Evolutionary conservation across 805 yeast genomes (phyloP).

Genomic region (Spathaspora boniae): DNA sequence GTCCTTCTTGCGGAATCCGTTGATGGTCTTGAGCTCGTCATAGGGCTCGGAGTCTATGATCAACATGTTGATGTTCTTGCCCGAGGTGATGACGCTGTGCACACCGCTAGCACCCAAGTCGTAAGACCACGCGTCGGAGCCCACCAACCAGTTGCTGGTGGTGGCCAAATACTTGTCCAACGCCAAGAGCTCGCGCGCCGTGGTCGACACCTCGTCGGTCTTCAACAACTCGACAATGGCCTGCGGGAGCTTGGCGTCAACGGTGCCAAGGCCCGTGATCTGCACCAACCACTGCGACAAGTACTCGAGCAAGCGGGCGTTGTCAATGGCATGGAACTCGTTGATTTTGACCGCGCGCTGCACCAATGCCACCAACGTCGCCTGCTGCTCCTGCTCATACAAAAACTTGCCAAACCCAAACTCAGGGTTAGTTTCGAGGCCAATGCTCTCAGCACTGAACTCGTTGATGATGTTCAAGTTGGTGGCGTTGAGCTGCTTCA

Average conservation of each 20-base stretch:
- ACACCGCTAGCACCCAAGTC: conserved; percentile 91
- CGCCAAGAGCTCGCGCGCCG: conserved; percentile 45
- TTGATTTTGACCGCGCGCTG: conserved; percentile 44
- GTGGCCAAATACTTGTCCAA: conserved; percentile 44
- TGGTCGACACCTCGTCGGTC: conserved; percentile 33
- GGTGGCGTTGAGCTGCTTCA: conserved; percentile 60
- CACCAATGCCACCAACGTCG: conserved; percentile 43
- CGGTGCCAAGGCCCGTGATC: conserved; percentile 33
- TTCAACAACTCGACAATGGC: conserved; percentile 37
- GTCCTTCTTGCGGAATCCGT: conserved; percentile 74
- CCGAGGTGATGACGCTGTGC: conserved; percentile 75
- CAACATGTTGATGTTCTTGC: conserved; percentile 76
- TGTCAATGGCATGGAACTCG: conserved; percentile 40
- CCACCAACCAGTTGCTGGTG: conserved; percentile 75
- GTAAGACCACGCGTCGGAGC: conserved; percentile 94
- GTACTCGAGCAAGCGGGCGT: conserved; percentile 48
- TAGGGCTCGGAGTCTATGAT: conserved; percentile 84
- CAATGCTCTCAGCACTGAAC: conserved; percentile 42
- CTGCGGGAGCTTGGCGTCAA: conserved; percentile 18
- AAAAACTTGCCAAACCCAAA: conserved; percentile 80
- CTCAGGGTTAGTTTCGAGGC: conserved; percentile 63
- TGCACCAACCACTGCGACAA: conserved; percentile 70
- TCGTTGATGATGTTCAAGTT: conserved; percentile 62
- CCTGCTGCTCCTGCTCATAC: conserved; percentile 50
- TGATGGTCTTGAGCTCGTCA: conserved; percentile 35